phyloP scores from a whole-genome alignment of 306 rosid genomes.

The peach (Prunus persica) region Prunus_persica_NCBIv2 NC_034011.1:16474001-16474500 shows the following conservation, averaged over 20 bases:
- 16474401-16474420: conserved; percentile 93
- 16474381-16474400: conserved; percentile 98
- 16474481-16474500: conserved; percentile 86
- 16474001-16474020: neutral
- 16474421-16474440: conserved; percentile 81
- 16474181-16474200: conserved; percentile 90
- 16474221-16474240: conserved; percentile 86
- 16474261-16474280: conserved; percentile 91
- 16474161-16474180: conserved; percentile 62
- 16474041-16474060: neutral
- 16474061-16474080: neutral
- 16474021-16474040: neutral
- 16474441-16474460: conserved; percentile 68
- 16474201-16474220: conserved; percentile 95
- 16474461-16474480: conserved; percentile 68
- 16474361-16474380: conserved; percentile 78
- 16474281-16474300: conserved; percentile 96
- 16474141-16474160: conserved; percentile 37
- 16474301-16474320: conserved; percentile 73
- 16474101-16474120: neutral
- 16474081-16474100: neutral
- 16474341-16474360: conserved; percentile 88
- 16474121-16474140: neutral
- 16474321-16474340: conserved; percentile 91
- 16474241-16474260: conserved; percentile 65